Conservation (phyloP, 345 rosid species). For the Rhodamnia rubescens region DNA sequence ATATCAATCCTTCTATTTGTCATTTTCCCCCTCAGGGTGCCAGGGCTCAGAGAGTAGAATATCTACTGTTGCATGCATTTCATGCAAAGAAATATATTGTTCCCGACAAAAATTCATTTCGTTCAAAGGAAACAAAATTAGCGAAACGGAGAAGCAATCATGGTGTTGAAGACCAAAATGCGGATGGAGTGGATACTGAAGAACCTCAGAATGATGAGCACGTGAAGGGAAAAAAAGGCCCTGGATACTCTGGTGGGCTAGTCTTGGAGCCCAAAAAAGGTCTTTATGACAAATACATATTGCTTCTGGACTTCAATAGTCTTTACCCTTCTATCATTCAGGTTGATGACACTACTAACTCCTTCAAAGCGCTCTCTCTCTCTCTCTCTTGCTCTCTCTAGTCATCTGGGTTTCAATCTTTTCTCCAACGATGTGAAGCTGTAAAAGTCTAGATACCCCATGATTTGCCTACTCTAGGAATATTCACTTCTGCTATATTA, state of each 20-base stretch:
- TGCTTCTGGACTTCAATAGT: constrained; percentile 96
- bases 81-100: constrained; percentile 83
- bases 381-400: neutral
- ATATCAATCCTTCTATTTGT: neutral
- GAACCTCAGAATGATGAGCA: constrained; percentile 27
- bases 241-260: constrained; percentile 91
- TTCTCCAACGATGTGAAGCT: neutral
- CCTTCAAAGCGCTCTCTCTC: neutral
- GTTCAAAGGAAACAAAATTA: constrained; percentile 40
- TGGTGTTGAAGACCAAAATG: constrained; percentile 30
- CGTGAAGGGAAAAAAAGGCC: constrained; percentile 69
- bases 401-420: neutral
- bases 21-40: constrained; percentile 58
- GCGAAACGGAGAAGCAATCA: constrained; percentile 41
- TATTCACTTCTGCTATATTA: constrained; percentile 5
- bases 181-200: constrained; percentile 40
- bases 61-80: constrained; percentile 85
- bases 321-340: constrained; percentile 98
- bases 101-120: constrained; percentile 70
- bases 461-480: neutral
- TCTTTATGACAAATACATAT: constrained; percentile 81
- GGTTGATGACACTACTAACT: constrained; percentile 30
- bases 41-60: constrained; percentile 94
- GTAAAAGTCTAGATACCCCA: neutral
- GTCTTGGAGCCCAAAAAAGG: constrained; percentile 98